Percentiles rank a stretch among this genome's conserved stretches.
Evolutionary conservation across 352 stramenopile genomes (phyloP).

Genomic region (Phytophthora europaea): DNA sequence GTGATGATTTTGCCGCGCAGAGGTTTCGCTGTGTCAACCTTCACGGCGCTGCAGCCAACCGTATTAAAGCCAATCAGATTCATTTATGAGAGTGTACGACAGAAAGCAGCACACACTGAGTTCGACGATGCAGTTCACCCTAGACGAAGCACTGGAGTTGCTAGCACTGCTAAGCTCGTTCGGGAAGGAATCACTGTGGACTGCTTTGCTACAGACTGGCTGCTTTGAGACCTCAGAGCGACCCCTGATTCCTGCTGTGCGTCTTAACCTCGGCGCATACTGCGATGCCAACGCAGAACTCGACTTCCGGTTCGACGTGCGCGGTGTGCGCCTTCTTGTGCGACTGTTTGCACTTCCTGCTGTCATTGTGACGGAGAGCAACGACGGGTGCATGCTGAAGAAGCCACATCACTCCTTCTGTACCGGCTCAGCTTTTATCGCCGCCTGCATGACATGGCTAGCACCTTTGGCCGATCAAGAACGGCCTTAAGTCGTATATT

Average conservation of each 20-base stretch:
- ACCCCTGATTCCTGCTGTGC: background rate
- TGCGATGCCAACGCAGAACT: slow-evolving; percentile 3
- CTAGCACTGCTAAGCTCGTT: background rate
- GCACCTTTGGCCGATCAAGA: slow-evolving; percentile 7
- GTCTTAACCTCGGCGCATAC: background rate
- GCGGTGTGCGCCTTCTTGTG: background rate
- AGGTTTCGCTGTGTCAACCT: background rate
- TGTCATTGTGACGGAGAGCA: background rate
- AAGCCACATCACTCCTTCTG: slow-evolving; percentile 2
- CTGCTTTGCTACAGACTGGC: background rate
- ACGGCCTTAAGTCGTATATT: slow-evolving; percentile 1
- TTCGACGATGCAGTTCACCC: background rate
- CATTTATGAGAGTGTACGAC: background rate
- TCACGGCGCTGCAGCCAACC: background rate
- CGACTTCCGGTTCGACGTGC: slow-evolving; percentile 12
- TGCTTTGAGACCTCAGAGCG: background rate
- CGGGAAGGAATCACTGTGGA: background rate
- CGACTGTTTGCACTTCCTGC: slow-evolving; percentile 3
- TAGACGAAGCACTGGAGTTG: background rate
- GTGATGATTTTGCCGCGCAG: background rate
- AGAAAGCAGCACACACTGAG: background rate
- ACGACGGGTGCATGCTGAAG: background rate
- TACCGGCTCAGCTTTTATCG: background rate
- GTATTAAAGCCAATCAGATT: background rate
- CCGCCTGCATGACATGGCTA: slow-evolving; percentile 6